Evolutionary conservation across 345 rosid genomes (phyloP), one percentile per base, ranked within the genome.

Genomic region (Hirschfeldia incana): DNA sequence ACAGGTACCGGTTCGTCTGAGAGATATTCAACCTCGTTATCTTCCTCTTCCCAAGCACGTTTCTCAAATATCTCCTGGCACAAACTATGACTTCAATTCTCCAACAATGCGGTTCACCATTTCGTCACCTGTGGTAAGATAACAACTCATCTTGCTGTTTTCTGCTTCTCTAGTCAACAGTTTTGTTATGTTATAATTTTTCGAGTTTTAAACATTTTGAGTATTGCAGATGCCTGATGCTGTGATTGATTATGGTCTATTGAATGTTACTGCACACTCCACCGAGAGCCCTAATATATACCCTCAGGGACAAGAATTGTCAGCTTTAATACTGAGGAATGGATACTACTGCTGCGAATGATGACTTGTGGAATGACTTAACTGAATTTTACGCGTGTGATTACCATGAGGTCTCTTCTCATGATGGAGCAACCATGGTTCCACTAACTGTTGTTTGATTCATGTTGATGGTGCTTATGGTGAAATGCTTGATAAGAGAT

Each of bases 391-490:
- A 95, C 74, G 88, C 86, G 9, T 93, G 98, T 67, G 98, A 95
- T 78, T 82, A 76, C 76, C 80, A 84, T 67, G 80, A 86, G 42
- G 97, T 91, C 70, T 72, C 90, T 77, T 93, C 97, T 51, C 74
- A 85, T 69, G 91, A 95, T 86, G 98, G 97, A 79, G 85, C 74
- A n/a, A n/a, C n/a, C 66, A 64, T 74, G 84, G 87, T 95, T 82
- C 98, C 99, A 70, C 76, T 93, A 83, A 95, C 97, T 62, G 58
- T 89, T 74, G 85, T 93, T 27, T 93, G 70, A 91, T 95, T 83
- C 94, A 88, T 68, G 98, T 93, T 26, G 97, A 95, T 81, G 97
- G 99, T 85, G 97, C 99, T 81, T 93, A 88, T 72, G 98, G 98
- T 64, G 98, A 95, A 84, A 59, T 87, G 61, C 94, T 91, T 16